Conservation (phyloP, 495 filamentous ascomycete genomes). For the Cudoniella acicularis region DNA sequence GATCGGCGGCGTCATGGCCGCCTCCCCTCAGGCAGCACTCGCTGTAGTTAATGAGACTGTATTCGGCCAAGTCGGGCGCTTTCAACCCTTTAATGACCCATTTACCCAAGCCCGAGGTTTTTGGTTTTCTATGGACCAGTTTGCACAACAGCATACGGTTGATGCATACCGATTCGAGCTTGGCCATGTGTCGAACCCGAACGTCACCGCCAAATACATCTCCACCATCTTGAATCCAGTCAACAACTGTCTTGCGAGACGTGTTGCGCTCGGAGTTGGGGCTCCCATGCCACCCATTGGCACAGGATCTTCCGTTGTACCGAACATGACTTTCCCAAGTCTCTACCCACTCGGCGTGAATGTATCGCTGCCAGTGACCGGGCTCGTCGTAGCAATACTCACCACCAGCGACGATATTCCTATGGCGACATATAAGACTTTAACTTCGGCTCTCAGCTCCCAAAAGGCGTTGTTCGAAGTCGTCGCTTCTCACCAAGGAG, state of each 20-base stretch:
- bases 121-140: constrained; percentile 72
- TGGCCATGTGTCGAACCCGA: constrained; percentile 83
- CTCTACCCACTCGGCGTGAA: too few relatives aligned
- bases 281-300: constrained; percentile 55
- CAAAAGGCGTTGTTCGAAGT: too few relatives aligned
- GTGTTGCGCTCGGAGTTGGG: constrained; percentile 67
- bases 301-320: constrained; percentile 33
- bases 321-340: constrained; percentile 62
- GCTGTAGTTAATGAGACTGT: too few relatives aligned
- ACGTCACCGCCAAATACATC: constrained; percentile 77
- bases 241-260: constrained; percentile 70
- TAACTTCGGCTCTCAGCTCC: too few relatives aligned
- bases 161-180: constrained; percentile 78
- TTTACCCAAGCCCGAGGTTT: constrained; percentile 67
- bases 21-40: too few relatives aligned
- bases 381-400: too few relatives aligned
- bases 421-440: too few relatives aligned
- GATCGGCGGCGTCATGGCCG: constrained; percentile 61
- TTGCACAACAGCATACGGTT: constrained; percentile 68
- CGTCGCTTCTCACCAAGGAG: too few relatives aligned
- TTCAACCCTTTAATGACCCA: constrained; percentile 74
- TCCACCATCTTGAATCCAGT: constrained; percentile 66
- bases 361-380: too few relatives aligned
- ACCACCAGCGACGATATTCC: too few relatives aligned
- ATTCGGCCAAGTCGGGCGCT: constrained; percentile 65